phyloP scores from a whole-genome alignment of 2,329 filamentous ascomycete species.

The Leptographium flavum region DNA sequence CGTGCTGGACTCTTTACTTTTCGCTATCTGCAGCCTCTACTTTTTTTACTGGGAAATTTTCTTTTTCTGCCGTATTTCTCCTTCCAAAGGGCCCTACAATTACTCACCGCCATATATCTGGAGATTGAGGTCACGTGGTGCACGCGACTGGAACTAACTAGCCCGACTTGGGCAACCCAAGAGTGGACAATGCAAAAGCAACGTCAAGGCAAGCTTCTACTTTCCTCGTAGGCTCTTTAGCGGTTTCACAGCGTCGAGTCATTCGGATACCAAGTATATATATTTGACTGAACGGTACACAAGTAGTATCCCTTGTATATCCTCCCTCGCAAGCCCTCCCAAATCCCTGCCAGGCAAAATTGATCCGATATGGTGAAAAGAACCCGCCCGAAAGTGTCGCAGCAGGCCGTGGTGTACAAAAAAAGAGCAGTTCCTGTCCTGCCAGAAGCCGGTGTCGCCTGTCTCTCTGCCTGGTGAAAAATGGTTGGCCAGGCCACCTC shows the following conservation, averaged over 20 bases:
- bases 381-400: background rate
- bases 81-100: background rate
- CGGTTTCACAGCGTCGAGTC: background rate
- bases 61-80: constrained; percentile 8
- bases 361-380: background rate
- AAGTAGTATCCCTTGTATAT: background rate
- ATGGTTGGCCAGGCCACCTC: background rate
- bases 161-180: too few species aligned
- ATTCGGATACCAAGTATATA: background rate
- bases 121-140: background rate
- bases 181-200: too few species aligned
- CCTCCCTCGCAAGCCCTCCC: background rate
- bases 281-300: too few species aligned
- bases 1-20: background rate
- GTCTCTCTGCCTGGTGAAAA: background rate
- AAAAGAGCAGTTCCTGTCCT: constrained; percentile 12
- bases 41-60: constrained; percentile 6
- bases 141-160: too few species aligned
- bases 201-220: too few species aligned
- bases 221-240: too few species aligned
- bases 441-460: background rate
- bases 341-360: background rate
- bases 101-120: constrained; percentile 7
- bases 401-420: background rate
- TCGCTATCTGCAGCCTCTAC: background rate